phyloP scores from a whole-genome alignment of 2,329 filamentous ascomycete genomes.

The Paecilomyces fulvus region DNA sequence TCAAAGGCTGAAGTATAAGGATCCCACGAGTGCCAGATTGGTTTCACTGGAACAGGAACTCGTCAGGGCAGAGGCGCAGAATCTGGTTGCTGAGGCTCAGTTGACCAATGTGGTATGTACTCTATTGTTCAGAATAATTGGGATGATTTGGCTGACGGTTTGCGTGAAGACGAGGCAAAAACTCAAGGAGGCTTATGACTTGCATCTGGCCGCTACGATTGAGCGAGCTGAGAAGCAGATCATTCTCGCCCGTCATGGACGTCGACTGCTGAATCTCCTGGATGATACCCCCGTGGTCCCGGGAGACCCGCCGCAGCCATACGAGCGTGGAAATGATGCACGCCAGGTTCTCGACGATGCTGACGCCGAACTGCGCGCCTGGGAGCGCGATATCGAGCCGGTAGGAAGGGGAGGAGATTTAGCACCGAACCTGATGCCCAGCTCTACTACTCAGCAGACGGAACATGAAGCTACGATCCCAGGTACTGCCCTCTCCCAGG shows the following conservation, averaged over 20 bases:
- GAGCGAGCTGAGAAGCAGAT: constrained; percentile 97
- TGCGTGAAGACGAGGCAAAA: constrained; percentile 75
- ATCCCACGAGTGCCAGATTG: constrained; percentile 73
- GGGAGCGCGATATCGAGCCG: constrained; percentile 52
- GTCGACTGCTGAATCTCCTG: constrained; percentile 72
- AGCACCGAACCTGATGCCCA: constrained; percentile 33
- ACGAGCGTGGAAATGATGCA: constrained; percentile 57
- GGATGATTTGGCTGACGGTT: background rate
- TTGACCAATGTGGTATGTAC: constrained; percentile 78
- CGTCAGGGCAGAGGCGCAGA: constrained; percentile 90
- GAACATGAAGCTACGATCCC: background rate
- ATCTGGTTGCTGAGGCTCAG: constrained; percentile 91
- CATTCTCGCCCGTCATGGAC: constrained; percentile 83
- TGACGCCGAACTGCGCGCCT: constrained; percentile 76
- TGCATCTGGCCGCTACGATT: constrained; percentile 82
- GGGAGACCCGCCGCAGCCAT: constrained; percentile 66
- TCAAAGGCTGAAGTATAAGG: constrained; percentile 81
- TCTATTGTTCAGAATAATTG: background rate
- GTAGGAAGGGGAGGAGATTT: constrained; percentile 43
- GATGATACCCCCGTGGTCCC: constrained; percentile 87
- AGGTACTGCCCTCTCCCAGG: background rate
- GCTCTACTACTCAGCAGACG: constrained; percentile 3
- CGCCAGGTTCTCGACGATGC: constrained; percentile 86
- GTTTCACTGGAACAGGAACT: constrained; percentile 91
- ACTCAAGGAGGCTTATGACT: constrained; percentile 86